Evolutionary conservation across 1,139 yeast species (phyloP), one percentile per base, ranked within the genome.

Genomic region (Blastobotrys malaysiensis): DNA sequence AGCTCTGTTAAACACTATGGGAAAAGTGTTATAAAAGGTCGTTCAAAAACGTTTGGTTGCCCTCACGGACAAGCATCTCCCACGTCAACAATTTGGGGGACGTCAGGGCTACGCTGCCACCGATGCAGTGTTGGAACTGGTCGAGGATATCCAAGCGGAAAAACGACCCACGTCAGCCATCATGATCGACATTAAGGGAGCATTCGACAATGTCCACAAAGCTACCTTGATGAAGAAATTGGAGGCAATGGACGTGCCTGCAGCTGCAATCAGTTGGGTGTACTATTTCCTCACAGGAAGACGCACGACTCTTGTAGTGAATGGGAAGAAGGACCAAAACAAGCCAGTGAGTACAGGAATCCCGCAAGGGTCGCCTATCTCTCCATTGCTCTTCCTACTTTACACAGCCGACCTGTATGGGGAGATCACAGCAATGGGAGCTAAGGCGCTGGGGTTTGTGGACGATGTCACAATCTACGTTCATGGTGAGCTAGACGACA

Each of bases 331-430:
- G 31, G 31, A 26, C 31, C 31, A 9, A 26, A 26, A 26, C 11
- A 26, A 26, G 31, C 31, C 31, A 9, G 31, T 26, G 31, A 26
- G 44, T n/a, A 39, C 44, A 18, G 18, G 44, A 39, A 39, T 18
- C 20, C 18, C 18, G 6, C 18, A 14, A 39, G 44, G 18, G 9
- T 39, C 44, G 20, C 20, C 20, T n/a, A n/a, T 57, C 14, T 59
- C 61, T 5, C 61, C 60, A 7, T 31, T 59, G 48, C 49, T 59
- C 16, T 59, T 59, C 43, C 46, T 59, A 36, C 47, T 59, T 2
- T 59, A 59, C 51, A 52, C 62, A 9, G 51, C 52, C 5, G 54
- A 54, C 1, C 54, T 59, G 44, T 59, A 59, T 18, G 22, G 48
- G 5, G 43, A 22, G n/a, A 46, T 56, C 48, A 47, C 43, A 39